Evolutionary conservation across 352 stramenopile species (phyloP).

Genomic region (Globisporangium camurandrum): DNA sequence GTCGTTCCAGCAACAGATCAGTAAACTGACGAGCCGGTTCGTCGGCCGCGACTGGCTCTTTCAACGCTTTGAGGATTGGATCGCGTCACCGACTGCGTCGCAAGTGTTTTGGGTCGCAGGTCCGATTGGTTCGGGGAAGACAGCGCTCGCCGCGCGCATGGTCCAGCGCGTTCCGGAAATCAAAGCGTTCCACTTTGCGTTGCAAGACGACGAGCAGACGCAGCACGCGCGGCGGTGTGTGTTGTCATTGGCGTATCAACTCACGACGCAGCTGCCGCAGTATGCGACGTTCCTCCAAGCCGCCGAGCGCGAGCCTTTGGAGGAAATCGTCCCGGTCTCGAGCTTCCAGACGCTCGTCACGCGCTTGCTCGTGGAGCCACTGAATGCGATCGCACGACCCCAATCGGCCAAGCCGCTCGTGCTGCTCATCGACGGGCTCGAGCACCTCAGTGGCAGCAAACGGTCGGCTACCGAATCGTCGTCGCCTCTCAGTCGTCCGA

Average conservation of each 20-base stretch:
- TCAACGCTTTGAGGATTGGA: conserved; percentile 34
- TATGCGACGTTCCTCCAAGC: conserved; percentile 61
- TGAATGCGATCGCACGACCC: conserved; percentile 53
- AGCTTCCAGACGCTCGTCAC: conserved; percentile 44
- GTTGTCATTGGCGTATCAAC: conserved; percentile 61
- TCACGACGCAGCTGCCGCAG: conserved; percentile 66
- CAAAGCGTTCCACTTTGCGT: conserved; percentile 62
- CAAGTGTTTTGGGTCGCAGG: conserved; percentile 70
- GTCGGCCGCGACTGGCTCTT: conserved; percentile 60
- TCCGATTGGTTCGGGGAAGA: conserved; percentile 66
- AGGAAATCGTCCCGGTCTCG: conserved; percentile 71
- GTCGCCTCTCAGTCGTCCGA: conserved; percentile 8
- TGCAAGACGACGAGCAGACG: conserved; percentile 73
- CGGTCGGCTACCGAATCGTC: conserved; percentile 10
- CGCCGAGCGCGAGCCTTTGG: conserved; percentile 55
- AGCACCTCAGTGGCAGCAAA: conserved; percentile 21
- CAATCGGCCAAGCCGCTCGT: conserved; percentile 46
- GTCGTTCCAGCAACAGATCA: conserved; percentile 70
- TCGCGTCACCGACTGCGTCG: conserved; percentile 19
- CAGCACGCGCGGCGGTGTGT: conserved; percentile 53
- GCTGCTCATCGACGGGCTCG: conserved; percentile 57
- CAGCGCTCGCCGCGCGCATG: conserved; percentile 50
- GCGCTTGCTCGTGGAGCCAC: conserved; percentile 45
- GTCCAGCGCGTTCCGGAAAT: conserved; percentile 64
- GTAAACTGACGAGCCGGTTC: conserved; percentile 58